Conservation (phyloP, 345 rosid genomes). For the Jatropha curcas region DNA sequence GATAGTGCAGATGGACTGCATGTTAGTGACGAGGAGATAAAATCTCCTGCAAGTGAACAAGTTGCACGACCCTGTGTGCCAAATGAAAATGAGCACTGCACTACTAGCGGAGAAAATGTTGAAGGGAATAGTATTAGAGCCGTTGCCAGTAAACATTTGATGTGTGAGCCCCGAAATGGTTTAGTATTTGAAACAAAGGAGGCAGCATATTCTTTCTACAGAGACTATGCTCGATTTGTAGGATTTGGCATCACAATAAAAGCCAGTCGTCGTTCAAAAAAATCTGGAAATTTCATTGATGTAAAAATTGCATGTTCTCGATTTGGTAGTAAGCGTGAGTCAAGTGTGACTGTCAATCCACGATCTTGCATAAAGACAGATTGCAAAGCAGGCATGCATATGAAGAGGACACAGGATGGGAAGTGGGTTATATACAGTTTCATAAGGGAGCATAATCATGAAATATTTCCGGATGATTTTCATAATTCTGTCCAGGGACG, state of each 20-base stretch:
- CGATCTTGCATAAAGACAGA: conserved; percentile 41
- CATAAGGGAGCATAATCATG: conserved; percentile 47
- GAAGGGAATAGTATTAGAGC: conserved; percentile 14
- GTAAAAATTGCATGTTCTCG: conserved; percentile 52
- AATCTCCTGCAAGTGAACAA: conserved; percentile 22
- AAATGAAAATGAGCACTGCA: conserved; percentile 4
- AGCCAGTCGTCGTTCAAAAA: conserved; percentile 52
- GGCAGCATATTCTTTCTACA: conserved; percentile 47
- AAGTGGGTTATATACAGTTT: conserved; percentile 40
- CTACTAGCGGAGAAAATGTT: conserved; percentile 13
- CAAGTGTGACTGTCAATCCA: conserved; percentile 26
- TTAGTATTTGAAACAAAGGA: conserved; percentile 50
- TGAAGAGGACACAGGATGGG: conserved; percentile 45
- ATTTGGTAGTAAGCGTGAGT: conserved; percentile 45
- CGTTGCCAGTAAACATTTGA: conserved; percentile 9
- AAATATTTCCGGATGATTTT: conserved; percentile 37
- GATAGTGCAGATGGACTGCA: conserved; percentile 16
- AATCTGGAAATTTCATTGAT: conserved; percentile 49
- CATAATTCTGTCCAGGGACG: conserved; percentile 28
- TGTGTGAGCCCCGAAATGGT: conserved; percentile 33
- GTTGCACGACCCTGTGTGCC: conserved; percentile 14
- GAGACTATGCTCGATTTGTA: conserved; percentile 46
- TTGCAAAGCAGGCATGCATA: conserved; percentile 51
- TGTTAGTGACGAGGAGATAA: conserved; percentile 15
- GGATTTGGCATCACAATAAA: conserved; percentile 52